phyloP scores from a whole-genome alignment of 2,329 filamentous ascomycete species.

The Rutstroemia sp. region DNA sequence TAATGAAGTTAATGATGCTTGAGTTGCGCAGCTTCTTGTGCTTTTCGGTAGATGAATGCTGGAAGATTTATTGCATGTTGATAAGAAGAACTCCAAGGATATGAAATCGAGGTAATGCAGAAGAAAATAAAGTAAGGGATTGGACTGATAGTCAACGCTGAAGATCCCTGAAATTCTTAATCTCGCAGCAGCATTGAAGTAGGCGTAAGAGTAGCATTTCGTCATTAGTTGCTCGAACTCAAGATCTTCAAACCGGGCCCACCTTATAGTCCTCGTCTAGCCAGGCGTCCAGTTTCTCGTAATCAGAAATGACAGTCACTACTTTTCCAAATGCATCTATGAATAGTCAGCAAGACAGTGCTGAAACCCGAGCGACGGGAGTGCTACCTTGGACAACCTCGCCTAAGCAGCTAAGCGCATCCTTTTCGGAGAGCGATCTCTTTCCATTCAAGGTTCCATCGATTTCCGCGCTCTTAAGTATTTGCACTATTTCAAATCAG shows the following conservation, averaged over 20 bases:
- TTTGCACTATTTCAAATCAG: neutral
- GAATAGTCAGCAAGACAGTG: neutral
- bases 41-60: no score
- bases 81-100: no score
- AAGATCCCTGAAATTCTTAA: no score
- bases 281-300: neutral
- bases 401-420: neutral
- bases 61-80: no score
- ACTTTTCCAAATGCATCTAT: neutral
- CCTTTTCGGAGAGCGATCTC: neutral
- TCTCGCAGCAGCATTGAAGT: no score
- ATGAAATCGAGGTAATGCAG: no score
- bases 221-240: neutral
- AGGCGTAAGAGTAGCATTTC: neutral
- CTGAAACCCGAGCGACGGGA: neutral
- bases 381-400: neutral
- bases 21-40: no score
- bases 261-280: neutral
- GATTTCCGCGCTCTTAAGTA: no score
- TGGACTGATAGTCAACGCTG: no score
- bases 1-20: no score
- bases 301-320: neutral
- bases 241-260: neutral
- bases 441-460: neutral
- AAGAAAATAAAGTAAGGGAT: no score